Base-by-base conservation (phyloP, 176 grass and related monocot species). In the Rhynchospora tenuis region DNA sequence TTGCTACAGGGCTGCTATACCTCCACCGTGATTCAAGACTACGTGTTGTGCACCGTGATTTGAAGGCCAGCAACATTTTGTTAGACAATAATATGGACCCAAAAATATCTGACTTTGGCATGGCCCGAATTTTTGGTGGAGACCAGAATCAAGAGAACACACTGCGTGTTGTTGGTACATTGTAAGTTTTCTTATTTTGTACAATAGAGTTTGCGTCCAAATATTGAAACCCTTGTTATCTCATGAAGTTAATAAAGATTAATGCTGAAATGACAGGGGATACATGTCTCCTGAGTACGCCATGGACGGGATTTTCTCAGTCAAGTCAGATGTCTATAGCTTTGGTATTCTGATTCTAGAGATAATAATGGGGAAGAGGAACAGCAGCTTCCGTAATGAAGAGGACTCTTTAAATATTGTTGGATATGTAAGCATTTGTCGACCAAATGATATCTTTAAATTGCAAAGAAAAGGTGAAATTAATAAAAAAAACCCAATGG, bases 21-120 rank as follows among this genome's bases (percentile, higher is more conserved):
- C 87, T 88, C 28, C 87, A 88, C 50, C 64, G 87, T 9, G 87
- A 88, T 82, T 94, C 91, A 6, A 89, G 89, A 10, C 58, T 91
- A 54, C 90, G 82, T 1, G 85, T 94, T 50, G 88, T 91, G 48
- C 91, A 94, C 12, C 56, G 91, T 15, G 91, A 91, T 81, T 75
- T 94, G 29, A 94, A 91, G 65, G 89, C 85, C 0, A 89, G 89
- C 28, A 94, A 94, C 1, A 80, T 94, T 7, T 27, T 94, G 64
- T 17, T 94, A 10, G 91, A 94, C 0, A 88, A 82, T 0, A 82
- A 94, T 12, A 80, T 91, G 72, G 66, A 80, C 9, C 87, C 91
- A 24, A 94, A 94, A 16, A 91, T 94, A 79, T 86, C 91, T 0
- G 89, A 94, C 47, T 94, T 94, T 9, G 91, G 91, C 9, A 89